Evolutionary conservation across 225 moss, liverwort and hornwort species (phyloP), one percentile per base, ranked within the genome.

Genomic region (Anthoceros angustus): DNA sequence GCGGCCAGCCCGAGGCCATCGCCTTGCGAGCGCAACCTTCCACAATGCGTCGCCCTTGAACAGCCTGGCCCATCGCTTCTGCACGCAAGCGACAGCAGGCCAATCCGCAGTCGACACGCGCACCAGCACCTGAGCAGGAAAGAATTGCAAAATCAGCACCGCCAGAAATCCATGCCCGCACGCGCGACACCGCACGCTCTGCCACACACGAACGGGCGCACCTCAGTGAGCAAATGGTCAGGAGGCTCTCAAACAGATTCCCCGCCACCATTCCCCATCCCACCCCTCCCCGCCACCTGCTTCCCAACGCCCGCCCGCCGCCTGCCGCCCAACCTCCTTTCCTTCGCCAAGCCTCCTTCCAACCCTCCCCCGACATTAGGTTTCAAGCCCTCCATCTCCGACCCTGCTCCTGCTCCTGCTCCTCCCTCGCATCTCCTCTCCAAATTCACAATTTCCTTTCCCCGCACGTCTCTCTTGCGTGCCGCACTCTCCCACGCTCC

Each of bases 81-180:
- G 82, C 69, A 88, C 91, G 78, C 88, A 86, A n/a, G 91, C 85
- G 55, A 77, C 83, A 72, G 86, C 86, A 73, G 82, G 83, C 94
- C 94, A 95, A 79, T 95, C 85, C 68, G 73, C 70, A 23, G 80
- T 70, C 42, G 73, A 74, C 68, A 85, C 82, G 70, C 91, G 88
- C 66, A 95, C 83, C 70, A 95, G 63, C 68, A 95, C 55, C 55
- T 55, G 55, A 1, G 55, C 16, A 55, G 55, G 7, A 55, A 55
- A 9, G n/a, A 55, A 7, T 9, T 0, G 14, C 8, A 55, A 6
- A 0, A 20, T 18, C 6, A 15, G 8, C 16, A 55, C n/a, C 0
- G n/a, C 55, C n/a, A 8, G 23, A 18, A 55, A 55, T 32, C 32
- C 32, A 32, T 32, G 32, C 32, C 32, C 32, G 32, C 32, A 32